phyloP scores from a whole-genome alignment of 1,284 basidiomycete species.

The Cutaneotrichosporon curvatum region DNA sequence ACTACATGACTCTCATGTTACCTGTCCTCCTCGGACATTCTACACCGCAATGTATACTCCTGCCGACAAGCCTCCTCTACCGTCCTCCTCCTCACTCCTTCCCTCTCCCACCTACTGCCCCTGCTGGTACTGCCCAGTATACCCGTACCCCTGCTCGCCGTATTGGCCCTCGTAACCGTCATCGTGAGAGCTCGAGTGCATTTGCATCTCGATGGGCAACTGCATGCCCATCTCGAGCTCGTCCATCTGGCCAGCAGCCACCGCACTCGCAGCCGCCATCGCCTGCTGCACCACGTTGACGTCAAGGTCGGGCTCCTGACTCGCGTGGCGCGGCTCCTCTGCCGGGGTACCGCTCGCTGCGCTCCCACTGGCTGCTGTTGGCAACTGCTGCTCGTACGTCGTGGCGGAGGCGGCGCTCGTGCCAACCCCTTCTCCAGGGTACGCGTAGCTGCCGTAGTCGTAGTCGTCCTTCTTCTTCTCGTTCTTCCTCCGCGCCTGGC shows the following conservation, averaged over 20 bases:
- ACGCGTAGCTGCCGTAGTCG: constrained; percentile 5
- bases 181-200: constrained; percentile 34
- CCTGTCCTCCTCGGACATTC: no score
- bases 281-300: constrained; percentile 42
- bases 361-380: not conserved
- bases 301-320: constrained; percentile 18
- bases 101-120: constrained; percentile 1
- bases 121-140: constrained; percentile 5
- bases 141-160: constrained; percentile 7
- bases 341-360: not conserved
- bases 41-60: no score
- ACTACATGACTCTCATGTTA: no score
- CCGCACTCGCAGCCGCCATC: constrained; percentile 29
- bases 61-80: no score
- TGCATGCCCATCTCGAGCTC: constrained; percentile 45
- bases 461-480: constrained; percentile 18
- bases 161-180: constrained; percentile 11
- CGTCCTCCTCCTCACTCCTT: no score
- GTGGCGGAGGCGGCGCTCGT: not conserved
- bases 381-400: not conserved
- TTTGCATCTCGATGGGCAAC: constrained; percentile 44
- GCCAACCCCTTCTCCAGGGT: not conserved
- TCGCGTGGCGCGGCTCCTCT: not conserved
- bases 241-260: constrained; percentile 37
- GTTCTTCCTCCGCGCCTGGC: constrained; percentile 17